phyloP scores from a whole-genome alignment of 2,329 filamentous ascomycete species.

The Sodiomyces alkalinus region DNA sequence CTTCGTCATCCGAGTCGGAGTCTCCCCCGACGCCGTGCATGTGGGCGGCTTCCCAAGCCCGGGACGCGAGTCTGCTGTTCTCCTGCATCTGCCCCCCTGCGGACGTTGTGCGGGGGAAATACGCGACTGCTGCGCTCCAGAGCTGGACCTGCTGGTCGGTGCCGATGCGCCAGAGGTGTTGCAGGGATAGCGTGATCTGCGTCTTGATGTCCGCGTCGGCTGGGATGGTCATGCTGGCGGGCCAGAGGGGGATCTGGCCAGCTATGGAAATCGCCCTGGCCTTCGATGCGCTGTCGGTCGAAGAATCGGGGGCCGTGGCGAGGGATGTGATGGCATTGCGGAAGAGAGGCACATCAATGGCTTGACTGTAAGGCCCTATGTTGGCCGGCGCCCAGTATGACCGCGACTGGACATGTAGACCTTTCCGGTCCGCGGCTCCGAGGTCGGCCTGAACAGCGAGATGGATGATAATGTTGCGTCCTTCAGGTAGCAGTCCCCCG shows the following conservation, averaged over 20 bases:
- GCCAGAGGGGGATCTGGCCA: conserved; percentile 81
- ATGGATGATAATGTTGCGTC: conserved; percentile 45
- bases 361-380: conserved; percentile 93
- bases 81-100: conserved; percentile 12
- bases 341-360: conserved; percentile 38
- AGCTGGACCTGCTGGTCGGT: conserved; percentile 53
- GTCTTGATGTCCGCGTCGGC: conserved; percentile 26
- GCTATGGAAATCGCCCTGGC: conserved; percentile 48
- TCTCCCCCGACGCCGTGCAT: conserved; percentile 20
- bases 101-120: conserved; percentile 35
- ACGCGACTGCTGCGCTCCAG: conserved; percentile 66
- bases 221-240: conserved; percentile 57
- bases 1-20: conserved; percentile 33
- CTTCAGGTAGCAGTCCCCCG: conserved; percentile 47
- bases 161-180: conserved; percentile 81
- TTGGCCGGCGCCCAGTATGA: conserved; percentile 98
- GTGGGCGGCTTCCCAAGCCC: conserved; percentile 25
- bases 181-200: conserved; percentile 59
- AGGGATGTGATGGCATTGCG: too few species aligned
- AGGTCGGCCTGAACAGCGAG: conserved; percentile 23
- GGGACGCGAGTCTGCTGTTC: conserved; percentile 25
- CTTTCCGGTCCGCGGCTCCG: conserved; percentile 27
- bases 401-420: conserved; percentile 78
- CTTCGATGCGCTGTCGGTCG: conserved; percentile 3
- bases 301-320: neutral